Conservation (phyloP, 176 grass and related monocot species). For the Typha latifolia region DNA sequence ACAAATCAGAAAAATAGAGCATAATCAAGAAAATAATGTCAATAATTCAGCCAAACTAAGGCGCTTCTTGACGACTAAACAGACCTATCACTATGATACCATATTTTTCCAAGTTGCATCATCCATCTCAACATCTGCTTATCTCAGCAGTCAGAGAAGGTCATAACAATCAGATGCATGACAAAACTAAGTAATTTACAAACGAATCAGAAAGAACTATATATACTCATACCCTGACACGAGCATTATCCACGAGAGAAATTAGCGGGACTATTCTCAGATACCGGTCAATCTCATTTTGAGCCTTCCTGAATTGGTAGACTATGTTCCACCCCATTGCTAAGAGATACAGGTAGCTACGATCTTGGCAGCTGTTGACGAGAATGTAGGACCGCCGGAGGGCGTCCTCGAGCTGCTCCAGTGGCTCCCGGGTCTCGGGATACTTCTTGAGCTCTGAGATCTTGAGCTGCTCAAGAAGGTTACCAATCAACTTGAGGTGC, state of each 20-base stretch:
- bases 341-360: constrained; percentile 77
- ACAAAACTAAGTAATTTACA: too few species aligned
- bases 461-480: constrained; percentile 60
- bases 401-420: constrained; percentile 85
- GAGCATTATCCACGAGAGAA: constrained; percentile 74
- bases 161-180: too few species aligned
- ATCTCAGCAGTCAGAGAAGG: background rate
- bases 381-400: constrained; percentile 52
- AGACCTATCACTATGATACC: too few species aligned
- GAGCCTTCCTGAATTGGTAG: constrained; percentile 70
- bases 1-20: background rate
- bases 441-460: constrained; percentile 82
- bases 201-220: background rate
- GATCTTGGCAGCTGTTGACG: constrained; percentile 64
- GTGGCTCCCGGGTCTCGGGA: constrained; percentile 84
- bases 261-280: constrained; percentile 82
- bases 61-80: too few species aligned
- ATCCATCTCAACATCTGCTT: background rate
- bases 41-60: background rate
- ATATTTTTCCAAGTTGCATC: too few species aligned
- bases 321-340: constrained; percentile 92
- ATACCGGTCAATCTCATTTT: constrained; percentile 91
- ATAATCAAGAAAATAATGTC: background rate
- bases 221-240: constrained; percentile 34
- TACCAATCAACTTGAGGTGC: constrained; percentile 68